These are phyloP conservation scores for Penicillium roqueforti DNA, from an alignment of 495 filamentous ascomycete genomes.

Conservation along the genomic window DNA sequence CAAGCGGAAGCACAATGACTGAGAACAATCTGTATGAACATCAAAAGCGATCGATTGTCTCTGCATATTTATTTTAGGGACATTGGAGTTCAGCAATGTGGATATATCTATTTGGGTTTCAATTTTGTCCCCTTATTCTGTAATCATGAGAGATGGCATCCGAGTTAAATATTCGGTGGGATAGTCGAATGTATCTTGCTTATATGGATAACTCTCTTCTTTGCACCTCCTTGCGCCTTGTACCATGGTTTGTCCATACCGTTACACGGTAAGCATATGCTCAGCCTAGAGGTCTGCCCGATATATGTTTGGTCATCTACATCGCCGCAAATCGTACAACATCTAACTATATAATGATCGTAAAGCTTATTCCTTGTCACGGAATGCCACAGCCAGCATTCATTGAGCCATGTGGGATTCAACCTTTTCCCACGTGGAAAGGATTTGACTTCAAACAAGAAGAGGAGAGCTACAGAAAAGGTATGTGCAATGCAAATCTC, in stretches of 20 bases:
- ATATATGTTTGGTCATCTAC: background rate
- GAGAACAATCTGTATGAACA: slow-evolving; percentile 19
- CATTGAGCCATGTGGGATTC: slow-evolving; percentile 3
- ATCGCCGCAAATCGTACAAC: background rate
- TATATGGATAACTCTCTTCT: background rate
- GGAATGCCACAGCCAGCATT: background rate
- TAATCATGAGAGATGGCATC: background rate
- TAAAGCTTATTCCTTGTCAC: background rate
- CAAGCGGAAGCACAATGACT: slow-evolving; percentile 42
- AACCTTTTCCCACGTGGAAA: background rate
- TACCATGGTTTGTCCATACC: background rate
- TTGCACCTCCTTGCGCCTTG: background rate
- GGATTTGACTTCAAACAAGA: background rate
- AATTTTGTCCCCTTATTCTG: slow-evolving; percentile 4
- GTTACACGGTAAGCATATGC: background rate
- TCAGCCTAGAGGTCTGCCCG: background rate
- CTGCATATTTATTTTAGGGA: slow-evolving; percentile 25
- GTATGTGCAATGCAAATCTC: background rate
- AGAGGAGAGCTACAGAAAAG: background rate
- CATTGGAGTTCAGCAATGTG: slow-evolving; percentile 28
- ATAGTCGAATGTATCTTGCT: background rate
- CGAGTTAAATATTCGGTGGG: background rate
- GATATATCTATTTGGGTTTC: slow-evolving; percentile 29
- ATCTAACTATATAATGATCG: background rate
- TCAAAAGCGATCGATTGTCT: slow-evolving; percentile 24